Evolutionary conservation across 2,329 filamentous ascomycete species (phyloP), one percentile per base, ranked within the genome.

Genomic region (Balansia obtecta): DNA sequence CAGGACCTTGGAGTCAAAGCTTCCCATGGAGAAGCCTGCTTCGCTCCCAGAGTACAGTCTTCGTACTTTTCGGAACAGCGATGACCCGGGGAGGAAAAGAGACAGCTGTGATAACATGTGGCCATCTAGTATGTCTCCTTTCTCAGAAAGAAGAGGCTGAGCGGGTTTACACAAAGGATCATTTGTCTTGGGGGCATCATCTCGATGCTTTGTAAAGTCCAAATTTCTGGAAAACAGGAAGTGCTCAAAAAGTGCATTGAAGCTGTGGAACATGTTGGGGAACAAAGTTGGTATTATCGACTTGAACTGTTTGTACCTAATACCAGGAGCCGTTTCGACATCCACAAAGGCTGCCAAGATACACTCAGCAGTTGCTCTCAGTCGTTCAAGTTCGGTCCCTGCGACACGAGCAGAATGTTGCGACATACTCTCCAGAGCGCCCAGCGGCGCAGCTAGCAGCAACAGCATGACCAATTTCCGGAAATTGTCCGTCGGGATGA

Each of bases 1-100:
- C 66, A 88, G 85, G 2, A 87, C 81, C 57, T 82, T 83, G 18
- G 81, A 76, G 61, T 88, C 82, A 55, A 88, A 88, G 50, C 81
- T 83, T 20, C 85, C 83, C 79, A 88, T 84, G 18, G 83, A 86
- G 65, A 88, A 89, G 5, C 85, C 85, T 12, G 83, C 79, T 27
- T 80, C 76, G 45, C 77, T 80, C 5, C 85, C 85, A 1, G 81
- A 83, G 61, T 88, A 89, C 0, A 89, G 70, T 2, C 80, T 73
- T 1, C 83, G 77, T 2, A 88, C 69, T 3, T 79, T 73, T 11
- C 79, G 71, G 61, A 88, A 88, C 5, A 89, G 71, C 2, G 76
- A 74, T 4, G 71, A 71, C 7, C 81, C 79, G 1, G 79, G 78
- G 30, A 89, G 72, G 60, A 88, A 88, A 59, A 88, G 83, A 0